These are phyloP conservation scores for Trametes punicea DNA, from an alignment of 768 basidiomycete species.

Conservation along the genomic window DNA sequence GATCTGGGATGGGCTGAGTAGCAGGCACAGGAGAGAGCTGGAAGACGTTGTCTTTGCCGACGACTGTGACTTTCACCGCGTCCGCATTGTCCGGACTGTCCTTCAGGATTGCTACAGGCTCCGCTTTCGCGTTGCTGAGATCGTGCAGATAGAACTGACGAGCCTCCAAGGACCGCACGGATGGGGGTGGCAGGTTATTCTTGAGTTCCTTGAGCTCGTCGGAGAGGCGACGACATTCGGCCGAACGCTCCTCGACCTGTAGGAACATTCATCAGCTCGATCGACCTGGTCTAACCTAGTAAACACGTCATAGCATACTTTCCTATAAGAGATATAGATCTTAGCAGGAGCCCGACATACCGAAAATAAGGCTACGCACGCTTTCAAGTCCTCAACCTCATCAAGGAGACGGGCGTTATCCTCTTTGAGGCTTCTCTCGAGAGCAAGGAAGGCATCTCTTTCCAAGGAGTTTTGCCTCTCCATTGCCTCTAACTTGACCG, in stretches of 20 bases:
- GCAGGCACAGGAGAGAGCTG: constrained; percentile 27
- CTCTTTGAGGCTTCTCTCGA: constrained; percentile 52
- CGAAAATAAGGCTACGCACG: constrained; percentile 14
- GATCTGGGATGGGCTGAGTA: constrained; percentile 24
- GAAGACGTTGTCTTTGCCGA: constrained; percentile 23
- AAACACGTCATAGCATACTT: constrained; percentile 22
- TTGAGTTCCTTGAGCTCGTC: constrained; percentile 24
- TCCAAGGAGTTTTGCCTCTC: constrained; percentile 43
- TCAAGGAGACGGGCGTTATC: constrained; percentile 46
- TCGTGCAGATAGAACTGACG: constrained; percentile 21
- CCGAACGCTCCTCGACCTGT: constrained; percentile 21
- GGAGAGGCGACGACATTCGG: constrained; percentile 22
- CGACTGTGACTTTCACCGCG: constrained; percentile 15
- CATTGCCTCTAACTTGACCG: constrained; percentile 41
- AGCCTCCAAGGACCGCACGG: constrained; percentile 11
- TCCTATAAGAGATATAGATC: constrained; percentile 16
- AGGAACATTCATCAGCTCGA: not conserved
- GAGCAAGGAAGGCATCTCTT: constrained; percentile 46
- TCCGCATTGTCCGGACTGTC: constrained; percentile 12
- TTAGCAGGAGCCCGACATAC: not conserved
- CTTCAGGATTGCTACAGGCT: constrained; percentile 20
- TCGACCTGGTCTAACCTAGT: not conserved
- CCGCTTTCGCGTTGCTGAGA: constrained; percentile 10
- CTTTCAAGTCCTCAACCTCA: constrained; percentile 36
- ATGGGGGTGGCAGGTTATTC: constrained; percentile 12